Evolutionary conservation across 345 rosid species (phyloP).

Genomic region (Rhodamnia rubescens): DNA sequence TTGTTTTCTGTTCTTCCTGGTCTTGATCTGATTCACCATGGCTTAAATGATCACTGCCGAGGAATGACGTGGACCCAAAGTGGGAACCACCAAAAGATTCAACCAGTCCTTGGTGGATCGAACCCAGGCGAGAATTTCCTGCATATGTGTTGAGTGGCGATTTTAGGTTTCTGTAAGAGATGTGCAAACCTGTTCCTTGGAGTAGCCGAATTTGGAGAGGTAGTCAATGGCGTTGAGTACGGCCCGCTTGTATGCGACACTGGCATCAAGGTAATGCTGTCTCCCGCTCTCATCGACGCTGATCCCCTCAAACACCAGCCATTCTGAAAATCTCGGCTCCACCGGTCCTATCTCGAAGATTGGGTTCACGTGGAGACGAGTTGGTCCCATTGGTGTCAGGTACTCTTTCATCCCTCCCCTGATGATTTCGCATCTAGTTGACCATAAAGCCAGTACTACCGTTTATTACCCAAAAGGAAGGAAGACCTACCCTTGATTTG

Average conservation of each 20-base stretch:
- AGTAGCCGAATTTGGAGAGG: conserved; percentile 86
- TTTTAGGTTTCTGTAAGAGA: background rate
- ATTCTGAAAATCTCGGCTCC: conserved; percentile 91
- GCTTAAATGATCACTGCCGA: background rate
- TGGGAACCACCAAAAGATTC: background rate
- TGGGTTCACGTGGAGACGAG: conserved; percentile 81
- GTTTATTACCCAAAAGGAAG: background rate
- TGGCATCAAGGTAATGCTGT: conserved; percentile 85
- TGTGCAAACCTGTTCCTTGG: conserved; percentile 70
- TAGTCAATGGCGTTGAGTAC: conserved; percentile 91
- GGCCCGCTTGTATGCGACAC: conserved; percentile 80
- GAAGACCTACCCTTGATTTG: background rate
- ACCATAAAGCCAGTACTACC: background rate
- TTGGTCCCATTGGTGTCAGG: conserved; percentile 96
- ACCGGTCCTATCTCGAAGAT: conserved; percentile 90
- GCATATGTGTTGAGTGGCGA: background rate
- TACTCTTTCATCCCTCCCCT: conserved; percentile 83
- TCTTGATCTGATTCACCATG: background rate
- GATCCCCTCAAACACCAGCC: conserved; percentile 94
- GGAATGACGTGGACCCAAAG: background rate
- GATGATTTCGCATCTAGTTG: conserved; percentile 65
- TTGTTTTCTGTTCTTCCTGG: background rate
- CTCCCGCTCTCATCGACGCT: conserved; percentile 81
- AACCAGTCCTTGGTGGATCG: background rate
- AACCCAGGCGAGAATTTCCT: background rate